Evolutionary conservation across 306 rosid species (phyloP), one percentile per base, ranked within the genome.

Genomic region (Carpinus fangiana): DNA sequence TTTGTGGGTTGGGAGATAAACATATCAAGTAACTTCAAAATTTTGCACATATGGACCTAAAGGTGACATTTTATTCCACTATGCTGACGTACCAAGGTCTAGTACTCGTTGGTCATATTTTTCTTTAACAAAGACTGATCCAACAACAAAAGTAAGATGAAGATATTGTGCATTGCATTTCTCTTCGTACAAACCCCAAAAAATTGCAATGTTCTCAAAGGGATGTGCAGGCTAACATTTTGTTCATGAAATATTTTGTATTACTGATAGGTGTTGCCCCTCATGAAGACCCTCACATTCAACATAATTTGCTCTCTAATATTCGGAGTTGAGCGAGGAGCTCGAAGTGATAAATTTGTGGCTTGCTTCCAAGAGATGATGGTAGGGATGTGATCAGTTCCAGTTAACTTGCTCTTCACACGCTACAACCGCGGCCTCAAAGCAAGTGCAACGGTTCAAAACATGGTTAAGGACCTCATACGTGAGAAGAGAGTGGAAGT

Each of bases 261-360:
- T 43, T 50, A 28, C 21, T 80, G 75, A 38, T 21, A 90, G 97
- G 98, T 90, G 41, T 65, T 89, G 38, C 96, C 97, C 17, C 76
- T 90, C 73, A 86, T 87, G 93, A 92, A 90, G 89, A 88, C 43
- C 18, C 96, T 94, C 18, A 85, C 98, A 0, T 94, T 94, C 87
- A 83, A 92, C 86, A 80, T 94, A 72, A 89, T 87, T 47, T 82
- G 90, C 67, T 84, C 90, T 43, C 85, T 93, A 41, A 81, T 93
- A 23, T 91, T 93, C 59, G 91, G 93, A n/a, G 74, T 93, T 36
- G 90, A 90, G 82, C 18, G 23, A 65, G 97, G 93, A 60, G 43
- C 86, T 67, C 84, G 80, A 18, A 89, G 96, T 82, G 89, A 89
- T 2, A 76, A 74, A 61, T 71, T 88, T 26, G 56, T 88, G 36